These are phyloP conservation scores for Candida glaebosa DNA, from an alignment of 805 yeast species.

Conservation along the genomic window DNA sequence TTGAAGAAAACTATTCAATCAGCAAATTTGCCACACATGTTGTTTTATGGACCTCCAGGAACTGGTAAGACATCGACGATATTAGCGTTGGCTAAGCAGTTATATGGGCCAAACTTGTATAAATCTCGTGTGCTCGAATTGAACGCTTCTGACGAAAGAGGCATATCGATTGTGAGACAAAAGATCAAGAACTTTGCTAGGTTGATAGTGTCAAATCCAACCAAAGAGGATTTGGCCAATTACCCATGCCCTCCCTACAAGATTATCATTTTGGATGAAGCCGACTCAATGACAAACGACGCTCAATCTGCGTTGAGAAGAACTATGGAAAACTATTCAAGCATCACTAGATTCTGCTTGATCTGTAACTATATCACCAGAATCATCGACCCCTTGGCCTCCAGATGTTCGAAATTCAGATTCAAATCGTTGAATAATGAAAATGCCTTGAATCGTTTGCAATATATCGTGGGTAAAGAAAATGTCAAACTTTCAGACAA, in stretches of 20 bases:
- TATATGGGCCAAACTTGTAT: conserved; percentile 67
- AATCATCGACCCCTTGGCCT: conserved; percentile 93
- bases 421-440: conserved; percentile 72
- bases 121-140: conserved; percentile 74
- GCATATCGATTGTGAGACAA: conserved; percentile 82
- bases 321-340: conserved; percentile 62
- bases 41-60: conserved; percentile 92
- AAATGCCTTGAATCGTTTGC: conserved; percentile 67
- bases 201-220: conserved; percentile 76
- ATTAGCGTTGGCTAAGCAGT: conserved; percentile 73
- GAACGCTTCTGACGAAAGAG: conserved; percentile 90
- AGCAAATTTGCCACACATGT: conserved; percentile 86
- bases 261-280: conserved; percentile 88
- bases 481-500: conserved; percentile 29
- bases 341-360: conserved; percentile 85
- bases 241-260: conserved; percentile 98
- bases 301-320: conserved; percentile 95
- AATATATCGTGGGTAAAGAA: conserved; percentile 51
- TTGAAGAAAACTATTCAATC: conserved; percentile 73
- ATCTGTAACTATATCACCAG: conserved; percentile 96
- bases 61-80: conserved; percentile 91
- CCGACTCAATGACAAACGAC: conserved; percentile 95
- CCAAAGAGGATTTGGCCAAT: conserved; percentile 58
- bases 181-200: conserved; percentile 86
- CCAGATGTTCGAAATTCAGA: conserved; percentile 93